phyloP scores from a whole-genome alignment of 345 rosid species.

The Chamaenerion angustifolium region DNA sequence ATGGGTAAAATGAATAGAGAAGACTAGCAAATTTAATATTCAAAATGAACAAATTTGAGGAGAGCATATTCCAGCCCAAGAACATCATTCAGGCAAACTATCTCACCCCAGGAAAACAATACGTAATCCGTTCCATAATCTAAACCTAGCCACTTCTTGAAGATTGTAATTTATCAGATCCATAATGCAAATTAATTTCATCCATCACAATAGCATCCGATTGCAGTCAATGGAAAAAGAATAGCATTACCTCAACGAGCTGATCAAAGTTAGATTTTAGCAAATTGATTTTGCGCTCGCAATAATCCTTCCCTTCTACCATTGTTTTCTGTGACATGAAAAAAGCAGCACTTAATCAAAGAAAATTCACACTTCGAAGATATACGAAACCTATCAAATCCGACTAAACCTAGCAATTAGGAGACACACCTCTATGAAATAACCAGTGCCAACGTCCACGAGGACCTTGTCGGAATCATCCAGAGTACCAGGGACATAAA shows the following conservation, averaged over 20 bases:
- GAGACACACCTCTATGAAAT: conserved; percentile 68
- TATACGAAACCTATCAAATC: neutral
- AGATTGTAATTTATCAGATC: no score
- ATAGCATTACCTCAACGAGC: conserved; percentile 57
- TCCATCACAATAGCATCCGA: no score
- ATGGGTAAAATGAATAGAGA: no score
- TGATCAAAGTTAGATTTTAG: conserved; percentile 90
- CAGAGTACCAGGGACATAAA: conserved; percentile 78
- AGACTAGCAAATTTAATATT: no score
- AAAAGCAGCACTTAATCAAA: neutral
- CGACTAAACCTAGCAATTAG: neutral
- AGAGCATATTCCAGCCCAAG: no score
- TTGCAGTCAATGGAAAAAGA: no score
- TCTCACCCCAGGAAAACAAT: no score
- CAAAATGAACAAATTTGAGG: no score
- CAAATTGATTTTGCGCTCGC: conserved; percentile 87
- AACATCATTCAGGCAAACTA: no score
- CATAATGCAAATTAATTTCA: no score
- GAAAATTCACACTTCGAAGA: neutral
- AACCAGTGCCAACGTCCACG: conserved; percentile 95
- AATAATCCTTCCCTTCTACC: conserved; percentile 81
- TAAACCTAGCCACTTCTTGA: no score
- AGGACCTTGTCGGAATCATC: conserved; percentile 70
- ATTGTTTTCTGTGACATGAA: conserved; percentile 54
- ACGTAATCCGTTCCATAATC: no score